Evolutionary conservation across 148 eudicot genomes (phyloP), one percentile per base, ranked within the genome.

Genomic region (Diospyros kaki): DNA sequence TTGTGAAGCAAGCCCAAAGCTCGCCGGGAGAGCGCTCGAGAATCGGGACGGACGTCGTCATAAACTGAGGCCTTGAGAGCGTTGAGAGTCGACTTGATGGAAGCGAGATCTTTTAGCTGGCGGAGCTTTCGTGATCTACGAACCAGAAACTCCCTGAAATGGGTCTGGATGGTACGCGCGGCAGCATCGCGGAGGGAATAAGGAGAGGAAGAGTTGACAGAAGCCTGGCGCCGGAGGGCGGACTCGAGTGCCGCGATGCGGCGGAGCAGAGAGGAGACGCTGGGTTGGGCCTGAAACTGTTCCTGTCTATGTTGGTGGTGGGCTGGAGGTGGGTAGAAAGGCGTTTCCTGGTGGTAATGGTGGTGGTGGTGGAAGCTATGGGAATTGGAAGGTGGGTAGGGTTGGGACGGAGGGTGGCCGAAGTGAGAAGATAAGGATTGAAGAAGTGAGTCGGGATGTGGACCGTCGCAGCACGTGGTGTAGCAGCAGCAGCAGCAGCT

Each of bases 151-250:
- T 79, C 89, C 74, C 98, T 81, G 75, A 91, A 94, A 76, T 89
- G 93, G 86, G 89, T 79, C 71, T 94, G 98, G 72, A 94, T 90
- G 15, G 87, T 86, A 58, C 89, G 86, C 43, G 98, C 97, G 43
- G 98, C 98, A 14, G 84, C 86, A 74, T 90, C 86, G 14, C 90
- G 87, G 53, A 92, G 75, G 10, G 90, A 81, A 6, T n/a, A 61
- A 45, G 78, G 64, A 3, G 75, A 13, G 15, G 79, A 9, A 10
- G 81, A 69, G 2, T 77, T 9, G 14, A 73, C 51, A 41, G 83
- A 68, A 4, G 79, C 63, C 46, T 76, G 71, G 63, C 62, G 79
- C 78, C 77, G 84, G 78, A 94, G 84, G 65, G 98, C 78, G 13
- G 95, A 70, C 67, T 94, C 98, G 1, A 94, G 89, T 74, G 85